phyloP scores from a whole-genome alignment of 805 yeast genomes.

The Ogataea pini region DNA sequence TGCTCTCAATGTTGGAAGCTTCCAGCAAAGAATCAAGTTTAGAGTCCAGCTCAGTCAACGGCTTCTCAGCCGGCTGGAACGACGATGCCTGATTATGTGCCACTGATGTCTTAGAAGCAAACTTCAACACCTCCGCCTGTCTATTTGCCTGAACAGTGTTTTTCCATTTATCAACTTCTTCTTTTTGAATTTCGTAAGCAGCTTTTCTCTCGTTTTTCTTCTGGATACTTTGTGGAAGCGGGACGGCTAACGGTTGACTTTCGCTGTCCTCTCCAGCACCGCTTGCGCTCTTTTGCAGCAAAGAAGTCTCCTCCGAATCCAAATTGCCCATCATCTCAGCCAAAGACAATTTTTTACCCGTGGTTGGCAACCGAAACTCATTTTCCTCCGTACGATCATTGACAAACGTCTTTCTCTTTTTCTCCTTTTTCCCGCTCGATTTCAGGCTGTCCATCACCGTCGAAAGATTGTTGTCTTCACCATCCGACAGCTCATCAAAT shows the following conservation, averaged over 20 bases:
- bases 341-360: constrained; percentile 58
- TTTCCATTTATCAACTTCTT: constrained; percentile 86
- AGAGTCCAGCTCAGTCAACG: constrained; percentile 63
- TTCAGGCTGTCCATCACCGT: constrained; percentile 46
- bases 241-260: constrained; percentile 62
- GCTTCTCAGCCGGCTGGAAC: constrained; percentile 49
- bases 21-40: constrained; percentile 61
- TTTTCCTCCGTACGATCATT: constrained; percentile 60
- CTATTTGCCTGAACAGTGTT: constrained; percentile 78
- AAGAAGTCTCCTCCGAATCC: constrained; percentile 50
- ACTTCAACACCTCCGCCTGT: constrained; percentile 79
- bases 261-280: constrained; percentile 11
- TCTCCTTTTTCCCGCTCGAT: constrained; percentile 36
- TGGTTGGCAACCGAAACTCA: constrained; percentile 67
- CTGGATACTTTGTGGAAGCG: constrained; percentile 84
- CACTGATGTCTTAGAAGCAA: constrained; percentile 58
- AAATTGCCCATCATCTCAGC: constrained; percentile 75
- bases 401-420: constrained; percentile 46
- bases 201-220: constrained; percentile 83
- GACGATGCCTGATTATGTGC: constrained; percentile 53
- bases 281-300: constrained; percentile 37
- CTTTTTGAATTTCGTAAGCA: constrained; percentile 86
- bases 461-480: constrained; percentile 46
- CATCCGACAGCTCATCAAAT: constrained; percentile 29
- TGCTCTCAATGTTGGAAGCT: constrained; percentile 69